phyloP scores from a whole-genome alignment of 2,329 filamentous ascomycete species.

The Epicoccum nigrum region DNA sequence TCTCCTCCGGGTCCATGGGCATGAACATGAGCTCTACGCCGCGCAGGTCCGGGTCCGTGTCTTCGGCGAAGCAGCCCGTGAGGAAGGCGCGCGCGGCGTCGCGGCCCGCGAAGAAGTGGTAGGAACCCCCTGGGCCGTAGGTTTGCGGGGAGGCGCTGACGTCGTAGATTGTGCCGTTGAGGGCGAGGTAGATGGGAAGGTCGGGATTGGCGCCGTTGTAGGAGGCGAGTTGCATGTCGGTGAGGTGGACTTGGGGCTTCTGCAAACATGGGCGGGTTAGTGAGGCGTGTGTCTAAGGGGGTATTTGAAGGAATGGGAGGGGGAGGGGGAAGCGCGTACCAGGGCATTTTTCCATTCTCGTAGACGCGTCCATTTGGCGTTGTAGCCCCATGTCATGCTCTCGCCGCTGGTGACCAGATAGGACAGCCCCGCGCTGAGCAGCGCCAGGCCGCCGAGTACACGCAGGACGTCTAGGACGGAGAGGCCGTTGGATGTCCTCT shows the following conservation, averaged over 20 bases:
- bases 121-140: conserved; percentile 76
- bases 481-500: conserved; percentile 27
- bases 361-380: conserved; percentile 46
- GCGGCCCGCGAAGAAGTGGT: conserved; percentile 82
- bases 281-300: background rate
- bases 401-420: conserved; percentile 77
- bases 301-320: background rate
- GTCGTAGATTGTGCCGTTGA: conserved; percentile 88
- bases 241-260: conserved; percentile 70
- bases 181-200: conserved; percentile 85
- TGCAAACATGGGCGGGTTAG: conserved; percentile 24
- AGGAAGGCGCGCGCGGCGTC: conserved; percentile 90
- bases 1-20: conserved; percentile 64
- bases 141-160: conserved; percentile 65
- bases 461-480: conserved; percentile 68
- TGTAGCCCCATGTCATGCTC: conserved; percentile 49
- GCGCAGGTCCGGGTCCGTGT: conserved; percentile 81
- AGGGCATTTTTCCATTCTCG: conserved; percentile 42
- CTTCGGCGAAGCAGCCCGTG: conserved; percentile 88
- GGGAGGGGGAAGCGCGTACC: conserved; percentile 26
- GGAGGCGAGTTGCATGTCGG: conserved; percentile 71
- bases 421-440: conserved; percentile 72
- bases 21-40: conserved; percentile 87
- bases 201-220: conserved; percentile 79
- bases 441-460: conserved; percentile 68